phyloP scores from a whole-genome alignment of 495 filamentous ascomycete species.

The Penicillium tannophilum region DNA sequence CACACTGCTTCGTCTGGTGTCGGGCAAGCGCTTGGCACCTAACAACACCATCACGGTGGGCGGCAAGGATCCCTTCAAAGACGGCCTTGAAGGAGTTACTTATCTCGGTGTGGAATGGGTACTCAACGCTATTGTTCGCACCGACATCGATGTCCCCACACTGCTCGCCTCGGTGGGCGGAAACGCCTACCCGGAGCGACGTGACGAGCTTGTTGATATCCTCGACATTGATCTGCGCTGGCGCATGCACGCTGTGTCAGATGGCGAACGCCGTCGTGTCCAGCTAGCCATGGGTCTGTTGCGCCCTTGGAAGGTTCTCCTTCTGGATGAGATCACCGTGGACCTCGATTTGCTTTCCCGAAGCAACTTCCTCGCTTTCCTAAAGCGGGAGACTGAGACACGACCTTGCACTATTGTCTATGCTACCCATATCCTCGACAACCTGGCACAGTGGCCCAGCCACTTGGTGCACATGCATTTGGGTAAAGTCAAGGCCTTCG shows the following conservation, averaged over 20 bases:
- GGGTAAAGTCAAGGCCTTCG: conserved; percentile 84
- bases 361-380: conserved; percentile 80
- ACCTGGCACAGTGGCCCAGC: conserved; percentile 87
- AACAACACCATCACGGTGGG: conserved; percentile 68
- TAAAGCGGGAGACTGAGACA: conserved; percentile 82
- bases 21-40: conserved; percentile 92
- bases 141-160: conserved; percentile 87
- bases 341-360: conserved; percentile 88
- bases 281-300: conserved; percentile 96
- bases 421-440: conserved; percentile 96
- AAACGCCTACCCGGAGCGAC: conserved; percentile 72
- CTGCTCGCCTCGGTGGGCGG: conserved; percentile 86
- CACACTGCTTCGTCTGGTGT: conserved; percentile 84
- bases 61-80: conserved; percentile 87
- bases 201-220: conserved; percentile 84
- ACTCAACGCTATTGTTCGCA: conserved; percentile 93
- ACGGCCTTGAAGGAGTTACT: conserved; percentile 85
- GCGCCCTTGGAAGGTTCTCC: conserved; percentile 85
- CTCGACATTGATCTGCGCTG: conserved; percentile 89
- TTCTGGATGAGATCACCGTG: conserved; percentile 97
- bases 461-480: conserved; percentile 94
- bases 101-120: conserved; percentile 99
- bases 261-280: conserved; percentile 88
- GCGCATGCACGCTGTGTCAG: conserved; percentile 93
- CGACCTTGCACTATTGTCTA: conserved; percentile 91